A percentile compares a stretch with the other conserved stretches of the same genome.
Evolutionary conservation across 495 filamentous ascomycete species (phyloP).

Genomic region (Neurospora sp.): DNA sequence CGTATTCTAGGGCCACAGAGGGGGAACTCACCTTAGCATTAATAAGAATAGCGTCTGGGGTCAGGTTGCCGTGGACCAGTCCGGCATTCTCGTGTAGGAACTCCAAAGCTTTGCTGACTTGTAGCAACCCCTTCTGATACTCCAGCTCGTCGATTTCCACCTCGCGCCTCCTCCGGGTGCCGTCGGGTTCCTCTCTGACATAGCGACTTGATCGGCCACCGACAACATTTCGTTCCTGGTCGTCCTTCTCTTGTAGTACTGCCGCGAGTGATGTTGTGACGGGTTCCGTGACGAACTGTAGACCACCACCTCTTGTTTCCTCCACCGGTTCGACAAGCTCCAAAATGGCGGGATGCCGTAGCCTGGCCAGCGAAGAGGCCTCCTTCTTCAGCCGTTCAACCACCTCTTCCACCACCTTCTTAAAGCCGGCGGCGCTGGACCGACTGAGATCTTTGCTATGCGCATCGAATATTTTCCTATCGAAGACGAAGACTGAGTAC

Average conservation of each 20-base stretch:
- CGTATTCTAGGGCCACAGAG: neutral
- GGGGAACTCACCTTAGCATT: constrained; percentile 67
- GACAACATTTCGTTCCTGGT: constrained; percentile 61
- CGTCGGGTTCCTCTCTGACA: constrained; percentile 72
- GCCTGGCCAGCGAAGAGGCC: constrained; percentile 71
- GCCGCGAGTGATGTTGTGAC: constrained; percentile 81
- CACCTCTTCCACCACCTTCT: constrained; percentile 75
- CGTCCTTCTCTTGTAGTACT: constrained; percentile 79
- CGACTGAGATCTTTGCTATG: constrained; percentile 47
- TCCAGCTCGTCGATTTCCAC: constrained; percentile 95
- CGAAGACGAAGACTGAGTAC: constrained; percentile 91
- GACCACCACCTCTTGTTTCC: constrained; percentile 77
- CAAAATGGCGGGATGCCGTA: constrained; percentile 84
- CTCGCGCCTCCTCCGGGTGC: constrained; percentile 63
- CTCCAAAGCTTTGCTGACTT: constrained; percentile 88
- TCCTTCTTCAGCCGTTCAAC: constrained; percentile 85
- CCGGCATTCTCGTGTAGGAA: constrained; percentile 95
- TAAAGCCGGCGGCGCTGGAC: constrained; percentile 53
- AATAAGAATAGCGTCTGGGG: constrained; percentile 87
- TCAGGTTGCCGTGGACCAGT: constrained; percentile 87
- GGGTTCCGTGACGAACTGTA: constrained; percentile 92
- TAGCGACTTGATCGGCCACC: constrained; percentile 66
- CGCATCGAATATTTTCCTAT: constrained; percentile 71
- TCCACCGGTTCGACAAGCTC: constrained; percentile 94
- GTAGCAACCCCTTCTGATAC: constrained; percentile 89